Evolutionary conservation across 2,329 filamentous ascomycete genomes (phyloP), one percentile per base, ranked within the genome.

Genomic region (Cladophialophora yegresii): DNA sequence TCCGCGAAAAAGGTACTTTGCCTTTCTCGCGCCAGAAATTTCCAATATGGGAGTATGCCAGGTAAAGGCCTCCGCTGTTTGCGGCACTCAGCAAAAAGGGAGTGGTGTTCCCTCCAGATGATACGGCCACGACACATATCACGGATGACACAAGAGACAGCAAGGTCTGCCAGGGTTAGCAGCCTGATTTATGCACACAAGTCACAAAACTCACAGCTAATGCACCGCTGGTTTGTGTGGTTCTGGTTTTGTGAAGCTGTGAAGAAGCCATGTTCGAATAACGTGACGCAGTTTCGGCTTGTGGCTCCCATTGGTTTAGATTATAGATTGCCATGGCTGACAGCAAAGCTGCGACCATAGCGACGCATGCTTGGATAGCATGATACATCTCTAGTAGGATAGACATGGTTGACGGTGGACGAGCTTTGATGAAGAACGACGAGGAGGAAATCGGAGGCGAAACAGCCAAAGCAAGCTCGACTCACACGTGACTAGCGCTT

Each of bases 241-340:
- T 69, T 60, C 67, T 63, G 8, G 67, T 69, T 55, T 67, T 65
- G 63, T 66, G 67, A 40, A 69, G 58, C 43, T 66, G 65, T 28
- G 60, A 20, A 28, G 60, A 54, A 26, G 65, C 67, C 22, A 55
- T 66, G 26, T 62, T 62, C 20, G 65, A 69, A 33, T 66, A 69
- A 47, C 65, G 43, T 33, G 67, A 66, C 16, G 63, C 65, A 32
- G 54, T 58, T 54, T 69, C 63, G 23, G 67, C 50, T 36, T 67
- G 63, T 45, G 63, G 61, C 45, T 69, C 65, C 26, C 61, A 59
- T 51, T 69, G 61, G 43, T 55, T 45, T 20, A 69, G 65, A 47
- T 66, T 66, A 54, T 64, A 67, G 58, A 69, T 66, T 22, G 67
- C 65, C 28, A 68, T 69, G 26, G 53, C 65, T 2, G 67, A 69